A percentile compares a stretch with the other conserved stretches of the same genome.
Conservation (phyloP, 129 eudicot species). For the sunflower (Helianthus annuus) region DNA sequence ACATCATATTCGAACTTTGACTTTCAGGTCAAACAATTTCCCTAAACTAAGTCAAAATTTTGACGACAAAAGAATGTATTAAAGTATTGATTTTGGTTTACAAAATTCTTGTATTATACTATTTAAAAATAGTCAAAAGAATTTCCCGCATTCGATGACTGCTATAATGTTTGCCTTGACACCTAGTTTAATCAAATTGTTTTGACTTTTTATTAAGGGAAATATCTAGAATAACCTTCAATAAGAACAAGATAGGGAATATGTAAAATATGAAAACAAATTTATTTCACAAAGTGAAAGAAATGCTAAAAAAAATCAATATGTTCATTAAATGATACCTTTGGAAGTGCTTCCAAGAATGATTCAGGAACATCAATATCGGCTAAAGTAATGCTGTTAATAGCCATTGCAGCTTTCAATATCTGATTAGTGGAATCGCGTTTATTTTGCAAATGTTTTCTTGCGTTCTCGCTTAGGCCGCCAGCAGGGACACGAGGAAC, state of each 20-base stretch:
- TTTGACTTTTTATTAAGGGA: not conserved
- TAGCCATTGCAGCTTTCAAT: slow-evolving; percentile 92
- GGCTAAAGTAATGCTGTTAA: slow-evolving; percentile 65
- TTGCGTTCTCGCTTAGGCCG: slow-evolving; percentile 70
- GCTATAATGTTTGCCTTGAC: not conserved
- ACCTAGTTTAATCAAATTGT: not conserved
- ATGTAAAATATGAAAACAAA: not conserved
- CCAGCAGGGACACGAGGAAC: slow-evolving; percentile 83
- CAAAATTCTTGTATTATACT: slow-evolving; percentile 7
- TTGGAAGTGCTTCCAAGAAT: slow-evolving; percentile 75
- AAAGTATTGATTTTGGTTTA: not conserved
- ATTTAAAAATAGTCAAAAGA: not conserved
- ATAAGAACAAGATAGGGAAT: not conserved
- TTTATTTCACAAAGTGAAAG: not conserved
- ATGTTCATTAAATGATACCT: slow-evolving; percentile 44
- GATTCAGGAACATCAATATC: slow-evolving; percentile 87
- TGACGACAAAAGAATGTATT: not conserved
- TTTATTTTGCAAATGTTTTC: slow-evolving; percentile 67
- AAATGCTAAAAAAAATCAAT: not conserved
- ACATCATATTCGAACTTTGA: slow-evolving; percentile 1
- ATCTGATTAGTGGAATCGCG: slow-evolving; percentile 93
- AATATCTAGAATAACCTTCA: not conserved
- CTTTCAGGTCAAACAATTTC: slow-evolving; percentile 17
- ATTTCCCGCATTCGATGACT: not conserved
- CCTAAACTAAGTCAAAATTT: slow-evolving; percentile 4